These are phyloP conservation scores for Suillus sp. DNA, from an alignment of 768 basidiomycete species.

Conservation along the genomic window DNA sequence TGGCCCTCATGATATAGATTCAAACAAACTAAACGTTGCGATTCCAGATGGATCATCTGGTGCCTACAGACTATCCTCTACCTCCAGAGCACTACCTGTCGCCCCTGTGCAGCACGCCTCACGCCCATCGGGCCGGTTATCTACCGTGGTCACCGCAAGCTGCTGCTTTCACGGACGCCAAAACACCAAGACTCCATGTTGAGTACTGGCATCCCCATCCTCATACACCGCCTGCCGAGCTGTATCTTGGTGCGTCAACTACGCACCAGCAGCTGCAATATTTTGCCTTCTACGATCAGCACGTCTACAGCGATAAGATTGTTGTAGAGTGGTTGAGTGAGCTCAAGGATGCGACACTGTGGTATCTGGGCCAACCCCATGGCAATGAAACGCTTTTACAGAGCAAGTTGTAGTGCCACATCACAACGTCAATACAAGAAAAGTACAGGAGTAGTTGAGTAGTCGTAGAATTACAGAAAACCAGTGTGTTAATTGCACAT, in stretches of 20 bases:
- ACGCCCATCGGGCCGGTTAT: constrained; percentile 18
- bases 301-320: constrained; percentile 41
- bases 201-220: constrained; percentile 29
- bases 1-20: background rate
- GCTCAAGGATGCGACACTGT: constrained; percentile 33
- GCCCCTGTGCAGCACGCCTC: constrained; percentile 24
- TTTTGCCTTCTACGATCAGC: constrained; percentile 41
- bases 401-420: background rate
- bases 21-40: background rate
- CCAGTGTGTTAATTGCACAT: background rate
- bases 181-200: constrained; percentile 13
- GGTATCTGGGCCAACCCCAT: constrained; percentile 25
- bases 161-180: background rate
- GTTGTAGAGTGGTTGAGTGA: constrained; percentile 49
- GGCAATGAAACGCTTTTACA: background rate
- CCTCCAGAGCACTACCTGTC: constrained; percentile 18
- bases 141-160: background rate
- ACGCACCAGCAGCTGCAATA: constrained; percentile 35
- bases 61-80: constrained; percentile 40
- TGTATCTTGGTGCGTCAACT: constrained; percentile 49
- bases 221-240: constrained; percentile 45
- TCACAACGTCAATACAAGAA: background rate
- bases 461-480: constrained; percentile 10
- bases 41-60: constrained; percentile 34
- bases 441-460: background rate